Evolutionary conservation across 225 moss, liverwort and hornwort species (phyloP).

Genomic region (Rhytidiadelphus loreus): DNA sequence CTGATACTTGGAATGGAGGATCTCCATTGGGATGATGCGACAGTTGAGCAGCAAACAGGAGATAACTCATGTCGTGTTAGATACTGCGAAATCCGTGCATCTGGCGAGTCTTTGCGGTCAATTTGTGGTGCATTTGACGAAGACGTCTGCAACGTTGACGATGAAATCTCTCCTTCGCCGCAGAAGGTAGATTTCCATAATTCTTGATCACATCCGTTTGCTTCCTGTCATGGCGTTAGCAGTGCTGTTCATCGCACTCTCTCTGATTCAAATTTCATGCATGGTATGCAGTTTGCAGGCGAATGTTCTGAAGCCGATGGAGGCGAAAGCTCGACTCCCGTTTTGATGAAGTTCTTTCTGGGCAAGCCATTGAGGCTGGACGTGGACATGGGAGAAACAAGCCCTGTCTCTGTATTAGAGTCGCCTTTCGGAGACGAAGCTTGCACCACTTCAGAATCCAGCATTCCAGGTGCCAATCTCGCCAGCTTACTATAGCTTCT

Average conservation of each 20-base stretch:
- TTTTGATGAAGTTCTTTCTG: constrained; percentile 9
- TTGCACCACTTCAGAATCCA: constrained; percentile 29
- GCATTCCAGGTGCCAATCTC: constrained; percentile 21
- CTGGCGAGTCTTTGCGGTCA: constrained; percentile 17
- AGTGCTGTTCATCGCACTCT: not conserved
- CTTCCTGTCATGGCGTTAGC: not conserved
- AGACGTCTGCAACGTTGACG: constrained; percentile 13
- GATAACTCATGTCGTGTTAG: not conserved
- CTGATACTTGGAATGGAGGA: constrained; percentile 24
- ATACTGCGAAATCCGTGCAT: constrained; percentile 16
- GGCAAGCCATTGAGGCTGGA: constrained; percentile 10
- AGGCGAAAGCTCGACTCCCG: constrained; percentile 2
- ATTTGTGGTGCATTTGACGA: constrained; percentile 6
- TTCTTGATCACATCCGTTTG: not conserved
- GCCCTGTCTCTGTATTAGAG: constrained; percentile 34
- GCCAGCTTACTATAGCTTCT: not conserved
- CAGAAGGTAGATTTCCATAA: constrained; percentile 7
- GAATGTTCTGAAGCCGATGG: constrained; percentile 1
- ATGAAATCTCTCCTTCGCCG: constrained; percentile 6
- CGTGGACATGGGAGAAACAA: constrained; percentile 30
- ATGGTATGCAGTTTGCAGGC: constrained; percentile 4
- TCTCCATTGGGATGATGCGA: constrained; percentile 22
- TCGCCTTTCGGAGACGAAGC: constrained; percentile 41
- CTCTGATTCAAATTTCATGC: not conserved
- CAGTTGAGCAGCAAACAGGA: not conserved